Percentiles rank a stretch among this genome's conserved stretches.
These are phyloP conservation scores for Candida xiaguanensis DNA, from an alignment of 805 yeast genomes.

Conservation along the genomic window DNA sequence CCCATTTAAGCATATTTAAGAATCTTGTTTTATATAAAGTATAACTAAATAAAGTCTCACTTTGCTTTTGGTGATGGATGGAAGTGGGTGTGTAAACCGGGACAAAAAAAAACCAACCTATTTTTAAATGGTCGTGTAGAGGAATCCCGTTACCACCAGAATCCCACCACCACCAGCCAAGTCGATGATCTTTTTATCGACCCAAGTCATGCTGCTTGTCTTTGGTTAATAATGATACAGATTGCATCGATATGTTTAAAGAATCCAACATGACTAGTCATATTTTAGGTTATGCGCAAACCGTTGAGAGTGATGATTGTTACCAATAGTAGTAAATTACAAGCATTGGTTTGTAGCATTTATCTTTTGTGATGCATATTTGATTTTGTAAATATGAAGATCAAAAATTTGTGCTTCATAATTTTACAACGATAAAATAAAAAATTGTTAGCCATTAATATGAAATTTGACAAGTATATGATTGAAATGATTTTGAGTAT, in stretches of 20 bases:
- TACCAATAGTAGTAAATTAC: background rate
- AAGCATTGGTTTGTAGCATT: background rate
- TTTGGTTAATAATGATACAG: no score
- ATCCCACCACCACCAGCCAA: no score
- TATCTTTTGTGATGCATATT: background rate
- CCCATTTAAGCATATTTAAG: conserved; percentile 68
- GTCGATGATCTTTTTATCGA: no score
- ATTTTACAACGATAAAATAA: background rate
- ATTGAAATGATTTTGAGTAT: background rate
- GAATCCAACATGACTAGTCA: no score
- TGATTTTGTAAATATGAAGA: background rate
- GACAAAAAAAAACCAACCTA: no score
- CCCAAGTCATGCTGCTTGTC: no score
- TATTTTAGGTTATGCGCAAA: no score
- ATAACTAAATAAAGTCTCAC: no score
- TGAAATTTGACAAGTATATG: background rate
- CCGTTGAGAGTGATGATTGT: no score
- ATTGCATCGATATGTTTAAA: no score
- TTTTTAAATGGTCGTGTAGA: no score
- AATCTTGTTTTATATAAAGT: background rate
- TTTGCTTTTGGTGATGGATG: background rate
- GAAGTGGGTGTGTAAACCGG: background rate
- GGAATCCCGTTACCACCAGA: no score
- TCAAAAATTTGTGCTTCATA: conserved; percentile 1
- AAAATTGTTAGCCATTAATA: background rate